Base-by-base conservation (phyloP, 2,329 filamentous ascomycete genomes). In the Cladosporium cucumerinum region DNA sequence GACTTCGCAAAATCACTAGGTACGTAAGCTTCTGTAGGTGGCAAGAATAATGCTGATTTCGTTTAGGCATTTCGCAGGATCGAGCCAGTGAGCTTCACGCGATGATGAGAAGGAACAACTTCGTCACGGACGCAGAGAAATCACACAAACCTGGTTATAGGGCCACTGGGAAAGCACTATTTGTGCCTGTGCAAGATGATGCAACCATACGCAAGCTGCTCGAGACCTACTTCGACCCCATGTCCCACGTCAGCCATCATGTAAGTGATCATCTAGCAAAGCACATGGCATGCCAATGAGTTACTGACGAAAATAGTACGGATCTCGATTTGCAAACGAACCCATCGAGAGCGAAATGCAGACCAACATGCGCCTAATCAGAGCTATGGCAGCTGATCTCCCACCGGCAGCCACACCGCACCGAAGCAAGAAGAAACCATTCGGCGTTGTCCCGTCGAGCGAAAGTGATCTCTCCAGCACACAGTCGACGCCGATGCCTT, bases 251-350 rank as follows among this genome's bases (percentile, higher is more conserved):
- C 18, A 34, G 39, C 14, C 61, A 49, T 16, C 52, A 48, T 25
- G 61, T 55, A 12, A 57, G 61, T 57, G 16, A 10, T 34, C 32
- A 25, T 5, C 6, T 16, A 18, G 23, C 25, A 57, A 32, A 16
- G 26, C 26, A n/a, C 23, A 32, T 23, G 14, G 30, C 12, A 30
- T 48, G n/a, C n/a, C 25, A 10, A 54, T 32, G 26, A n/a, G 3
- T 21, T 43, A 25, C 61, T 61, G 43, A 61, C 58, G 14, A 25
- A 21, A n/a, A 49, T 79, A 76, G 78, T 79, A 77, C 57, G 82
- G 80, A 69, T 81, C 78, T 34, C 75, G 82, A 28, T 70, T 77
- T 4, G 73, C 80, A 0, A 67, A 74, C 11, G 74, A 73, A 5
- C 66, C 71, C 12, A 68, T 82, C 1, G 70, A 73, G 21, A 46